phyloP scores from a whole-genome alignment of 495 filamentous ascomycete species.

The Lepraria neglecta region DNA sequence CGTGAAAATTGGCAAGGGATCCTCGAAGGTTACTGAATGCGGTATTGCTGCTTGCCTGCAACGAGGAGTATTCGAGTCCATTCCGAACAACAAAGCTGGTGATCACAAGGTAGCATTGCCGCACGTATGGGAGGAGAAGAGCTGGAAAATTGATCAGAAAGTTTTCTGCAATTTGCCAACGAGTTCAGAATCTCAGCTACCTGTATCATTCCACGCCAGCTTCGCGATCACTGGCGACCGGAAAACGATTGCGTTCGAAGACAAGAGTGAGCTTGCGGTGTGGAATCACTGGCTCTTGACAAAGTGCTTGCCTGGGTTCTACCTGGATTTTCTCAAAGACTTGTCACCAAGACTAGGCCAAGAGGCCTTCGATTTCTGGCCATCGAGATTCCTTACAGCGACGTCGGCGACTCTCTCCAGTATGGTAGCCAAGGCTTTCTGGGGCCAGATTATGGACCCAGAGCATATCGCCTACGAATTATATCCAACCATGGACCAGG shows the following conservation, averaged over 20 bases:
- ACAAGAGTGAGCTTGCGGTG: slow-evolving; percentile 20
- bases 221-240: slow-evolving; percentile 37
- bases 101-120: background rate
- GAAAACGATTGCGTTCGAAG: slow-evolving; percentile 29
- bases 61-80: background rate
- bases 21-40: slow-evolving; percentile 34
- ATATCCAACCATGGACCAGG: slow-evolving; percentile 15
- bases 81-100: background rate
- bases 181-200: slow-evolving; percentile 29
- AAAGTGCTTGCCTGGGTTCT: slow-evolving; percentile 31
- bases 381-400: slow-evolving; percentile 10
- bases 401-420: slow-evolving; percentile 16
- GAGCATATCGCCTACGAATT: slow-evolving; percentile 18
- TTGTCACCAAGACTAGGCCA: slow-evolving; percentile 26
- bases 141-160: slow-evolving; percentile 20
- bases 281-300: slow-evolving; percentile 41
- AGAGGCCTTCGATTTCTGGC: slow-evolving; percentile 36
- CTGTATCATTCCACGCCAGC: slow-evolving; percentile 31
- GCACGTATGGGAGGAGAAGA: background rate
- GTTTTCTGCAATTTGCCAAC: slow-evolving; percentile 36
- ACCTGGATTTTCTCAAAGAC: slow-evolving; percentile 32
- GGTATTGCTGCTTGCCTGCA: slow-evolving; percentile 33
- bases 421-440: slow-evolving; percentile 22
- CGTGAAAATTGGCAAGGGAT: slow-evolving; percentile 19
- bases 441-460: slow-evolving; percentile 9